Evolutionary conservation across 306 rosid genomes (phyloP).

Genomic region (Vigna angularis): DNA sequence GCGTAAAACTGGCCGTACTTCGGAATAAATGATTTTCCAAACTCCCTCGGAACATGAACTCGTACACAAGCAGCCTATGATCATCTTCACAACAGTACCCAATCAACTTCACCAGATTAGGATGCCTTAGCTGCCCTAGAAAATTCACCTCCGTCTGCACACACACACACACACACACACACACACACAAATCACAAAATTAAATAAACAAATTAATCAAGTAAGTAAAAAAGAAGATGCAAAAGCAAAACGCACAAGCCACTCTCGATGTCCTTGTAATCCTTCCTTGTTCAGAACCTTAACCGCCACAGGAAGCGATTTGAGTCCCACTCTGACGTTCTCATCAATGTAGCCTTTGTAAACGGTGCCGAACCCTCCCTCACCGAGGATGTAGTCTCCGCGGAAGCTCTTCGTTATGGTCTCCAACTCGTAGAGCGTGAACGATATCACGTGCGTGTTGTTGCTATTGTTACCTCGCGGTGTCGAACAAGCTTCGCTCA

Average conservation of each 20-base stretch:
- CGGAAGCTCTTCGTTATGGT: conserved; percentile 98
- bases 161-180: background rate
- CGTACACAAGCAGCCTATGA: conserved; percentile 93
- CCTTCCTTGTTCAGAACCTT: conserved; percentile 98
- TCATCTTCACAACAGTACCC: conserved; percentile 99
- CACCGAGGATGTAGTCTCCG: conserved; percentile 89
- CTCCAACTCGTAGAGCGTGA: conserved; percentile 91
- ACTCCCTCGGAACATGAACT: conserved; percentile 99
- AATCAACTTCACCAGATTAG: conserved; percentile 95
- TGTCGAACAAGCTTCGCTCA: conserved; percentile 88
- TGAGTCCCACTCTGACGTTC: conserved; percentile 95
- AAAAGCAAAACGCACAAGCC: conserved; percentile 70
- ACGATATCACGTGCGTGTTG: conserved; percentile 86
- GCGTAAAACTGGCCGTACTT: conserved; percentile 61
- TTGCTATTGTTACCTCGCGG: conserved; percentile 75
- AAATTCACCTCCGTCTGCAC: conserved; percentile 95
- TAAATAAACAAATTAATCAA: background rate
- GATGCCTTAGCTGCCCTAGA: conserved; percentile 96
- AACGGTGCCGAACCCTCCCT: conserved; percentile 98
- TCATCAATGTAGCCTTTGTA: conserved; percentile 98
- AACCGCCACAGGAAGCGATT: conserved; percentile 95
- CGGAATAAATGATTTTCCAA: conserved; percentile 94
- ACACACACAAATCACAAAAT: background rate
- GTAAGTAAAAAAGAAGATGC: background rate
- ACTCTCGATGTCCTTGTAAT: conserved; percentile 96